Evolutionary conservation across 2,329 filamentous ascomycete species (phyloP).

Genomic region (Fusarium burgessii): DNA sequence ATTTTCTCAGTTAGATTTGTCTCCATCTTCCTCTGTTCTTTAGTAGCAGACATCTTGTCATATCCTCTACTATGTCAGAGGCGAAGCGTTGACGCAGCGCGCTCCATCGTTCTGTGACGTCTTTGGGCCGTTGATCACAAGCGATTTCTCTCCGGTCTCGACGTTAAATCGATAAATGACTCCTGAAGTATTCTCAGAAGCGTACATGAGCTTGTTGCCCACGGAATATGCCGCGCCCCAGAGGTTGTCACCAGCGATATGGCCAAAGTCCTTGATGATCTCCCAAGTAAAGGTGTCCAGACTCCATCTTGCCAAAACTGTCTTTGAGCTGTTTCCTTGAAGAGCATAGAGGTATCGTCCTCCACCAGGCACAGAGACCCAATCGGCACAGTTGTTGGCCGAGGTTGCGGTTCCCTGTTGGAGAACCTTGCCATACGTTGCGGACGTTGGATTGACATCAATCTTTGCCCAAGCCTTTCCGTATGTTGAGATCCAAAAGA

Average conservation of each 20-base stretch:
- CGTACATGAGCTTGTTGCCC: slow-evolving; percentile 2
- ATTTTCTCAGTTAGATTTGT: neutral
- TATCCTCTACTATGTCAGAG: neutral
- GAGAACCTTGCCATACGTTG: slow-evolving; percentile 1
- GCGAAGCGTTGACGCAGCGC: slow-evolving; percentile 19
- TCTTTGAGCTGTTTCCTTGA: neutral
- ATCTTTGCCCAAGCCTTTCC: slow-evolving; percentile 14
- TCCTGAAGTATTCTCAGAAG: slow-evolving; percentile 15
- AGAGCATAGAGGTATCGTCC: slow-evolving; percentile 7
- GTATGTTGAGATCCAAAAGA: slow-evolving; percentile 8
- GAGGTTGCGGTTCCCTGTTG: neutral
- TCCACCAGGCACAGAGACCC: neutral
- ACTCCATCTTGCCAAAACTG: slow-evolving; percentile 2
- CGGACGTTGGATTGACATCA: slow-evolving; percentile 3
- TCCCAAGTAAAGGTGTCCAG: slow-evolving; percentile 4
- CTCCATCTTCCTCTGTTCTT: fast-evolving
- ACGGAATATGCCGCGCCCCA: slow-evolving; percentile 24
- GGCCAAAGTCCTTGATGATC: neutral
- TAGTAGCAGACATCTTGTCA: neutral
- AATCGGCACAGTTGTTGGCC: neutral
- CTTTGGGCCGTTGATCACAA: slow-evolving; percentile 14
- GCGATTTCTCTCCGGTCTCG: neutral
- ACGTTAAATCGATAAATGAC: slow-evolving; percentile 17
- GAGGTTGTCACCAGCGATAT: neutral
- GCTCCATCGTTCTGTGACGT: slow-evolving; percentile 18